Evolutionary conservation across 306 rosid species (phyloP).

Genomic region (Sphenostylis stenocarpa): DNA sequence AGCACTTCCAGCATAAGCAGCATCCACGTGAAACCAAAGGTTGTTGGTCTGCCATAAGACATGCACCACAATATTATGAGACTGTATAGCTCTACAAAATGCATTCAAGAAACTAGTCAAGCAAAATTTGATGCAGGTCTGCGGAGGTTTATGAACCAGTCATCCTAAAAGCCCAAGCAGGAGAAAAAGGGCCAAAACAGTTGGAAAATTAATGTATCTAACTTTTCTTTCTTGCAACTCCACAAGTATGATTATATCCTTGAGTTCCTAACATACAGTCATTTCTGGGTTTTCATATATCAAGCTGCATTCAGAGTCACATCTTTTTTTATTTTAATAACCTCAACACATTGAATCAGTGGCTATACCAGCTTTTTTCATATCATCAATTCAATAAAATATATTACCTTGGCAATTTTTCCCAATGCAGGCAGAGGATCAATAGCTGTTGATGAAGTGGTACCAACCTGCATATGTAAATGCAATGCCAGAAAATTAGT

Average conservation of each 20-base stretch:
- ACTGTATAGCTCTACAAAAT: constrained; percentile 19
- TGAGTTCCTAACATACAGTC: constrained; percentile 13
- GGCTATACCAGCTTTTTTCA: constrained; percentile 2
- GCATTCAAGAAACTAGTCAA: not conserved
- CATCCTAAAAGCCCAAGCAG: not conserved
- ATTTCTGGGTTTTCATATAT: constrained; percentile 23
- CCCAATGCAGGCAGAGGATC: constrained; percentile 79
- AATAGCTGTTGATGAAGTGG: constrained; percentile 92
- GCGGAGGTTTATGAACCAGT: not conserved
- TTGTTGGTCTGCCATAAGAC: constrained; percentile 53
- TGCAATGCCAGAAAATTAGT: constrained; percentile 14
- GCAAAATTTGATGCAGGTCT: constrained; percentile 1
- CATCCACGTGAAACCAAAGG: constrained; percentile 94
- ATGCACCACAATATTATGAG: constrained; percentile 24
- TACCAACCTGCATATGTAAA: constrained; percentile 67
- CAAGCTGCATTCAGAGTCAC: not conserved
- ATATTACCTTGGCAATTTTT: constrained; percentile 66
- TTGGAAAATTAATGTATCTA: not conserved
- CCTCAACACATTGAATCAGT: constrained; percentile 15
- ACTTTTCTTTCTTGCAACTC: not conserved
- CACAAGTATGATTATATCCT: not conserved
- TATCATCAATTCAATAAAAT: constrained; percentile 20
- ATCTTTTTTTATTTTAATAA: not conserved
- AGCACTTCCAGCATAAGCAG: constrained; percentile 99
- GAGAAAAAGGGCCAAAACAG: not conserved